Base-by-base conservation (phyloP, 2,329 filamentous ascomycete genomes). In the Pseudopyrenochaeta lycopersici region DNA sequence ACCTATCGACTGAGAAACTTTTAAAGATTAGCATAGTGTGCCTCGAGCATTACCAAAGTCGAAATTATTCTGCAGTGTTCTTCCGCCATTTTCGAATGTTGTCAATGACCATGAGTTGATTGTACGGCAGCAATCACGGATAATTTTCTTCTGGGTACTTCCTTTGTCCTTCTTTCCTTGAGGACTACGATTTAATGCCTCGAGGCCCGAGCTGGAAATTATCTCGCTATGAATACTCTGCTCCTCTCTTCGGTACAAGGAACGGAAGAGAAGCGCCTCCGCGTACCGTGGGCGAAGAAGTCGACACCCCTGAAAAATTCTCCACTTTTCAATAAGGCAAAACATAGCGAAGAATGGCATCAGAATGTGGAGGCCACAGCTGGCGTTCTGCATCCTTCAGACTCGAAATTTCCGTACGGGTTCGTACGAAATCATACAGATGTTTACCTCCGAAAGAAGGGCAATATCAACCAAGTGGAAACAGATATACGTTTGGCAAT, bases 311-410 rank as follows among this genome's bases (percentile, higher is more conserved):
- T 62, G 17, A 63, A 49, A n/a, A 54, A 48, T 11, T 55, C 56
- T 1, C 14, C 38, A 1, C 31, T 72, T 6, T 71, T 72, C 50
- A 60, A 54, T 18, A 68, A 66, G 39, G 50, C 55, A 29, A 66
- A 64, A 33, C 64, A 65, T 21, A 69, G 70, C 30, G 61, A 72
- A 48, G 65, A 68, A 51, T 72, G 70, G 68, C 66, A 71, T 50
- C 49, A 61, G 32, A 48, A 60, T 11, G 60, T 73, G 35, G 60
- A 68, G 27, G 60, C 62, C 35, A 64, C 63, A 4, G 64, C 66
- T 7, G 61, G 57, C 12, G 44, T 55, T 7, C 51, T 68, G 7
- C 63, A 59, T n/a, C 71, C 71, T 9, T 59, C 66, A 1, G 64
- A 72, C 31, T 17, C 49, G 21, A 58, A 56, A 15, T 73, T 74